Evolutionary conservation across 78 protist genomes (phyloP), one percentile per base, ranked within the genome.

Genomic region (Cavenderia fasciculata): DNA sequence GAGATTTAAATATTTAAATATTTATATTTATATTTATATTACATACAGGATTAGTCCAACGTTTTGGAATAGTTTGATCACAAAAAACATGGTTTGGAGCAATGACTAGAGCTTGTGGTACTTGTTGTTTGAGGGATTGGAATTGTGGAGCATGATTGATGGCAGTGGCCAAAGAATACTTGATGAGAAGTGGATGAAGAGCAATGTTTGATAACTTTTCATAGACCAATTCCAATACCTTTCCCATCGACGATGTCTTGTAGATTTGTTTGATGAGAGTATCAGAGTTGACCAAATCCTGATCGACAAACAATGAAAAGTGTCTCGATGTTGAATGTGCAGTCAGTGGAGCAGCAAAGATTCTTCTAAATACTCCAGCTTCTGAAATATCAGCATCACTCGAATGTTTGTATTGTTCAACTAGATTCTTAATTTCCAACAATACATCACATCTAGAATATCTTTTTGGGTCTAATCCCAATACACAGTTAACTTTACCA

Each of bases 251-350:
- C 4, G 72, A 38, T 47, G 38, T 2, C 12, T 33, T 40, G 47
- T 63, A 63, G 51, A 63, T 63, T 40, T 63, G 72, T 21, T 63
- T 63, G 43, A 63, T 63, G 36, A 63, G 43, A 63, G 51, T 43
- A 63, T 63, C 72, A 2, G 72, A 63, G 47, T 16, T 63, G 18
- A 38, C 72, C 10, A 63, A 16, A 21, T 63, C 72, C 8, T 63
- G 72, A 38, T 63, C 72, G 14, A 63, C 72, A 63, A 63, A 63
- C 51, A 63, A 21, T 31, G 72, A 63, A n/a, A 63, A 63, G 38
- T 63, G 72, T 4, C 72, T 43, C 2, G 38, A 43, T 21, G 33
- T 63, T 33, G 72, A 47, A 63, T 63, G 51, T 6, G 72, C 72
- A 19, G 72, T 43, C 21, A 63, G 18, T 63, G 72, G 72, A 7